Conservation (phyloP, 1,139 yeast species). For the Debaryomyces psychrophilus region DNA sequence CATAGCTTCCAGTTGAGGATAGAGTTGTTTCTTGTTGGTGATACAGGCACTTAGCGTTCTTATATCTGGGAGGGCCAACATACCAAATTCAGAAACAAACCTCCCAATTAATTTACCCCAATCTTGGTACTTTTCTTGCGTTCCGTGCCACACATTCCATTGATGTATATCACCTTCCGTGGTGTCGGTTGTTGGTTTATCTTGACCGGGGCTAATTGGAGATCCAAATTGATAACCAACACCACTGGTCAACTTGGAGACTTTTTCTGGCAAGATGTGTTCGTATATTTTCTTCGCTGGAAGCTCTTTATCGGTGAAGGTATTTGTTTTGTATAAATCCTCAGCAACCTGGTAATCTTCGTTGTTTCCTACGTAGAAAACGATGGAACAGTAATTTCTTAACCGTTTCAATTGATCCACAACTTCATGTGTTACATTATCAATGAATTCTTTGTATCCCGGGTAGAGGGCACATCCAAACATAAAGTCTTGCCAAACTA, state of each 20-base stretch:
- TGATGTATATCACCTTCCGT: conserved; percentile 50
- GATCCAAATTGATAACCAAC: conserved; percentile 46
- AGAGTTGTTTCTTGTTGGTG: conserved; percentile 31
- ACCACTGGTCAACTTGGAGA: conserved; percentile 24
- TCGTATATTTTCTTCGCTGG: conserved; percentile 49
- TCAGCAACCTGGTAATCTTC: conserved; percentile 53
- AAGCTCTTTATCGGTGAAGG: conserved; percentile 35
- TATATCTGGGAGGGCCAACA: conserved; percentile 42
- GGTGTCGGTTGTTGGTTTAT: conserved; percentile 29
- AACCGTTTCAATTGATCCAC: conserved; percentile 38
- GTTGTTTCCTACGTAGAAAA: conserved; percentile 46
- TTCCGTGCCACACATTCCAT: conserved; percentile 56
- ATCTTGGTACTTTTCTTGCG: conserved; percentile 46
- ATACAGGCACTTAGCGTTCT: conserved; percentile 34
- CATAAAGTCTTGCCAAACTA: conserved; percentile 58
- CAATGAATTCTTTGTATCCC: conserved; percentile 30
- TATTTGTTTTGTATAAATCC: conserved; percentile 17
- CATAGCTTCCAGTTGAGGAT: conserved; percentile 40
- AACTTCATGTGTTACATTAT: conserved; percentile 35
- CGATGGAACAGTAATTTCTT: conserved; percentile 38
- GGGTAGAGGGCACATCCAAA: conserved; percentile 58
- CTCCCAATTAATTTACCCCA: conserved; percentile 44
- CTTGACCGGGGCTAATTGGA: conserved; percentile 41
- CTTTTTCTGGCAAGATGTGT: conserved; percentile 32
- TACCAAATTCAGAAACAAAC: conserved; percentile 52